These are phyloP conservation scores for Neoarthrinium moseri DNA, from an alignment of 2,329 filamentous ascomycete genomes.

Conservation along the genomic window DNA sequence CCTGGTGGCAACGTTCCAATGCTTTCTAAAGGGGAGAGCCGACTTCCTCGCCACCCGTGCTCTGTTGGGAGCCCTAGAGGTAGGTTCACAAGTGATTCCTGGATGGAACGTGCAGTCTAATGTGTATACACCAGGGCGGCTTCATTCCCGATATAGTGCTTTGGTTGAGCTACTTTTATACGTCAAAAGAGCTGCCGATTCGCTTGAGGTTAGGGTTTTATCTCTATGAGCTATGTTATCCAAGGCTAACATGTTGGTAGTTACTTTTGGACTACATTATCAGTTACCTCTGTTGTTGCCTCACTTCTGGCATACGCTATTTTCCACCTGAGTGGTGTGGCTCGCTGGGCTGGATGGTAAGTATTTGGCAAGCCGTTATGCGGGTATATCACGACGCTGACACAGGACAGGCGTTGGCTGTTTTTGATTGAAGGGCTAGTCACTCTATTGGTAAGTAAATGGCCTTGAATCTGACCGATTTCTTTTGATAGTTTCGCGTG, in stretches of 20 bases:
- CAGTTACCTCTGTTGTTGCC: slow-evolving; percentile 29
- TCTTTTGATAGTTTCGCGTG: too few relatives aligned
- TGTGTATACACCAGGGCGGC: slow-evolving; percentile 25
- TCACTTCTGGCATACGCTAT: slow-evolving; percentile 35
- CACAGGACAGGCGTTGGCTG: slow-evolving; percentile 35
- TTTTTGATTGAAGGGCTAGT: slow-evolving; percentile 57
- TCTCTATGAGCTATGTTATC: too few relatives aligned
- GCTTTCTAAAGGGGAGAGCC: slow-evolving; percentile 19
- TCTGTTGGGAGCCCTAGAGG: slow-evolving; percentile 17
- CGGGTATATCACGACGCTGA: neutral
- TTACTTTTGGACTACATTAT: slow-evolving; percentile 36
- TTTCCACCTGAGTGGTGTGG: slow-evolving; percentile 34
- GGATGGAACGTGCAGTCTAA: too few relatives aligned
- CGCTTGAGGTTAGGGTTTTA: slow-evolving; percentile 34
- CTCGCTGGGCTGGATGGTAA: slow-evolving; percentile 35
- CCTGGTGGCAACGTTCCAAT: slow-evolving; percentile 26
- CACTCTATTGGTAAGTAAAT: slow-evolving; percentile 35
- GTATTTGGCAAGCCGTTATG: neutral
- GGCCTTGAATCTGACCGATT: neutral
- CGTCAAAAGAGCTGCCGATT: slow-evolving; percentile 34
- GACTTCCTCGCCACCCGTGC: slow-evolving; percentile 12
- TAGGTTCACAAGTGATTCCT: too few relatives aligned
- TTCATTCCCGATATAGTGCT: slow-evolving; percentile 33
- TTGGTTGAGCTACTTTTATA: slow-evolving; percentile 33
- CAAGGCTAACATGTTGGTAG: slow-evolving; percentile 10